Percentiles rank a stretch among this genome's conserved stretches.
phyloP scores from a whole-genome alignment of 805 yeast genomes.

The Candida sonorensis region DNA sequence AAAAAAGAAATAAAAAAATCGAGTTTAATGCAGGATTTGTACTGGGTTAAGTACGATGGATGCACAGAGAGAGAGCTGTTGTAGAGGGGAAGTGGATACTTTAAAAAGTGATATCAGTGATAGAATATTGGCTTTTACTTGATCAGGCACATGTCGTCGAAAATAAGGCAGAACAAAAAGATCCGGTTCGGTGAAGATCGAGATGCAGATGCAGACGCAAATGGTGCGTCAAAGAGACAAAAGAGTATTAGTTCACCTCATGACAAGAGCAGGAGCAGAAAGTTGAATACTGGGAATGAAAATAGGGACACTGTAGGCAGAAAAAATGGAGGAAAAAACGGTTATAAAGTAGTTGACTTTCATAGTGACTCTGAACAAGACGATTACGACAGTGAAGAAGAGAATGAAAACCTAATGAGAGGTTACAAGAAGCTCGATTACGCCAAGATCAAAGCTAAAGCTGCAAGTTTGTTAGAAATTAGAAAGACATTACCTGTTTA shows the following conservation, averaged over 20 bases:
- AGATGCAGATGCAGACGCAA: too few relatives aligned
- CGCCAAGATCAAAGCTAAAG: constrained; percentile 30
- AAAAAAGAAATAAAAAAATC: too few relatives aligned
- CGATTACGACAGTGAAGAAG: constrained; percentile 16
- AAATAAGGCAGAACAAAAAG: constrained; percentile 21
- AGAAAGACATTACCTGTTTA: constrained; percentile 70
- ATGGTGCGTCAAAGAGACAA: too few relatives aligned
- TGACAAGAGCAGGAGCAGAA: not conserved
- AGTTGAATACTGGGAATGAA: too few relatives aligned
- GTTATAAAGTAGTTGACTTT: constrained; percentile 2
- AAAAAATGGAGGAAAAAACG: too few relatives aligned
- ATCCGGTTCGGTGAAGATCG: constrained; percentile 11
- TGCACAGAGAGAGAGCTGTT: not conserved
- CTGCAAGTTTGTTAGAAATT: constrained; percentile 38
- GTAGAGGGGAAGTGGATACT: not conserved
- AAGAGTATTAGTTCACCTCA: not conserved
- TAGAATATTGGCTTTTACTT: too few relatives aligned
- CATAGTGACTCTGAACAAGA: constrained; percentile 9
- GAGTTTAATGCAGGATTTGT: too few relatives aligned
- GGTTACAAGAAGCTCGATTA: constrained; percentile 13
- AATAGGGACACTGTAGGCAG: too few relatives aligned
- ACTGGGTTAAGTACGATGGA: too few relatives aligned
- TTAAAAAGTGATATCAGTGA: too few relatives aligned
- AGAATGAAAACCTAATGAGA: constrained; percentile 13
- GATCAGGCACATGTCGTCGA: constrained; percentile 2